These are phyloP conservation scores for Tephrocybe sp. DNA, from an alignment of 768 basidiomycete genomes.

Conservation along the genomic window DNA sequence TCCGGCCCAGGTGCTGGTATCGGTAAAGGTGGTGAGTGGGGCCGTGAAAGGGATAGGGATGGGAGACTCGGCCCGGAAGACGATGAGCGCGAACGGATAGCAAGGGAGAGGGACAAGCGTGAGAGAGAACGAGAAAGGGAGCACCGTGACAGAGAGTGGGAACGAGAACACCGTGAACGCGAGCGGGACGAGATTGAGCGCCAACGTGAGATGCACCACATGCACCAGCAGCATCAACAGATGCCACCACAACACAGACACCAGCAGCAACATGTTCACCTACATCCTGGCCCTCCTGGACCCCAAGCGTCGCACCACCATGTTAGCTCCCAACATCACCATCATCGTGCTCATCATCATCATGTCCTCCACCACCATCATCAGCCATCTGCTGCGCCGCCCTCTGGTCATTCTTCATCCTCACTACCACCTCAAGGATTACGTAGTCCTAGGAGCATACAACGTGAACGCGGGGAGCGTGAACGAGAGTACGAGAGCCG, in stretches of 20 bases:
- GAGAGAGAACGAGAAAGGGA: slow-evolving; percentile 19
- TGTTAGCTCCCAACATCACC: slow-evolving; percentile 42
- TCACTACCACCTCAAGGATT: slow-evolving; percentile 29
- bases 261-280: slow-evolving; percentile 29
- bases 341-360: slow-evolving; percentile 50
- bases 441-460: slow-evolving; percentile 21
- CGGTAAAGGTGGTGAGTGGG: slow-evolving; percentile 21
- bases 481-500: slow-evolving; percentile 29
- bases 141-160: slow-evolving; percentile 11
- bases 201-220: slow-evolving; percentile 31
- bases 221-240: slow-evolving; percentile 37
- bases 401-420: slow-evolving; percentile 27
- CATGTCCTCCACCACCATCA: slow-evolving; percentile 47
- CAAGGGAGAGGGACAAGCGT: slow-evolving; percentile 33
- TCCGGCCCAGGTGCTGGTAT: slow-evolving; percentile 6
- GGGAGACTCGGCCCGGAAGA: slow-evolving; percentile 17
- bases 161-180: slow-evolving; percentile 30
- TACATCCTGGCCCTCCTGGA: slow-evolving; percentile 27
- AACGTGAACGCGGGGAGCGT: slow-evolving; percentile 25
- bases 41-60: slow-evolving; percentile 14
- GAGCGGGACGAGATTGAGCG: slow-evolving; percentile 20
- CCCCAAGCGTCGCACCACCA: slow-evolving; percentile 32
- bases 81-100: slow-evolving; percentile 24
- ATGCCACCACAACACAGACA: slow-evolving; percentile 35
- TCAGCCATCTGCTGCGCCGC: slow-evolving; percentile 16